Percentiles rank a stretch among this genome's conserved stretches.
Conservation (phyloP, 2,329 filamentous ascomycete species). For the Exophiala phaeomuriformis region DNA sequence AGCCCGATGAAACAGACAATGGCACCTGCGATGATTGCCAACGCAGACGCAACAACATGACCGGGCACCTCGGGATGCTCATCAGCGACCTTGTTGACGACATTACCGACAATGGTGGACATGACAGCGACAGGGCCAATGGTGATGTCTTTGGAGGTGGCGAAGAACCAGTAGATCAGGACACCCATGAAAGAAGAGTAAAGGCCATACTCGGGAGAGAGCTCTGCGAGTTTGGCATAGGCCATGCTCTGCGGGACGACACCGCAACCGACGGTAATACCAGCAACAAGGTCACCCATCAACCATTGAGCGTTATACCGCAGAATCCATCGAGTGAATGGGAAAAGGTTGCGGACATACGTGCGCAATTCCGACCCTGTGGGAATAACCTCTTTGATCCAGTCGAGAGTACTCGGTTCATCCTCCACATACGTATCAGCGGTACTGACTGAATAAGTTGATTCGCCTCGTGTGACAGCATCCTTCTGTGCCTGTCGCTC, state of each 20-base stretch:
- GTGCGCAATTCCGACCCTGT: constrained; percentile 44
- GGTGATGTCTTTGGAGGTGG: constrained; percentile 96
- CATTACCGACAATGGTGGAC: constrained; percentile 79
- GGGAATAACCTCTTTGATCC: constrained; percentile 59
- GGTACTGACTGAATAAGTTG: constrained; percentile 64
- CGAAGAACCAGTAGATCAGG: constrained; percentile 93
- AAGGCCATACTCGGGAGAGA: constrained; percentile 76
- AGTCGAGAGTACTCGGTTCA: constrained; percentile 68
- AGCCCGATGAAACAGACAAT: constrained; percentile 75
- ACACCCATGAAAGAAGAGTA: constrained; percentile 97
- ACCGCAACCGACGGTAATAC: constrained; percentile 65
- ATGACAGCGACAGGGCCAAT: constrained; percentile 95
- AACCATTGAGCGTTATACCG: constrained; percentile 89
- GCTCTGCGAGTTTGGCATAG: constrained; percentile 73
- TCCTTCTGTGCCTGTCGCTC: constrained; percentile 52
- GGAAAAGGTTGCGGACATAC: constrained; percentile 71
- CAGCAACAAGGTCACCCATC: constrained; percentile 79
- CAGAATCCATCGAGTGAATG: constrained; percentile 80
- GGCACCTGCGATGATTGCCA: constrained; percentile 68
- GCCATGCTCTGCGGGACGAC: constrained; percentile 98
- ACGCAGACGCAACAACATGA: constrained; percentile 66
- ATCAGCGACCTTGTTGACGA: constrained; percentile 59
- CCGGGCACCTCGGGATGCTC: constrained; percentile 50
- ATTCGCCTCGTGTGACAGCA: constrained; percentile 67
- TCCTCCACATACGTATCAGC: constrained; percentile 75